phyloP scores from a whole-genome alignment of 2,329 filamentous ascomycete species.

The Aotearoamyces nothofagi region DNA sequence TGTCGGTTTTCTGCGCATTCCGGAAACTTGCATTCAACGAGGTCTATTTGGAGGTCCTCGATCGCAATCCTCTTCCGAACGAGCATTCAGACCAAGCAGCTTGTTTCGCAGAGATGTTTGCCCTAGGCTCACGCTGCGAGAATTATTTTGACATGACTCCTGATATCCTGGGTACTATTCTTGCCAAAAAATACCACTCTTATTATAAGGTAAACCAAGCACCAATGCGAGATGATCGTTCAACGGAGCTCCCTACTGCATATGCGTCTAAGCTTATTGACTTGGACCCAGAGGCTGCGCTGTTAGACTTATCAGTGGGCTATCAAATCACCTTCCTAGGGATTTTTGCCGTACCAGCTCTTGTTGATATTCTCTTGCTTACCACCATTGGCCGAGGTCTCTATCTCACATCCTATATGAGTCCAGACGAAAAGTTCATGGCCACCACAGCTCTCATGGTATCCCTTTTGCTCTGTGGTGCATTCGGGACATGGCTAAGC shows the following conservation, averaged over 20 bases:
- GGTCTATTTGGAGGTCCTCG: slow-evolving; percentile 46
- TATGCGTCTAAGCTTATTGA: slow-evolving; percentile 37
- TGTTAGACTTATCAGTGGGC: slow-evolving; percentile 27
- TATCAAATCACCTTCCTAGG: slow-evolving; percentile 37
- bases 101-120: slow-evolving; percentile 47
- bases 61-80: slow-evolving; percentile 44
- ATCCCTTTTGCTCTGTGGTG: slow-evolving; percentile 40
- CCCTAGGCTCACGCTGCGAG: slow-evolving; percentile 45
- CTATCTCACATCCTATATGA: slow-evolving; percentile 43
- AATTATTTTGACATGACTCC: slow-evolving; percentile 42
- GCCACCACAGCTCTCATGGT: slow-evolving; percentile 40
- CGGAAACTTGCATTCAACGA: slow-evolving; percentile 42
- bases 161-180: slow-evolving; percentile 26
- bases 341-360: slow-evolving; percentile 45
- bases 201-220: slow-evolving; percentile 21
- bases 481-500: slow-evolving; percentile 46
- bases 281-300: slow-evolving; percentile 29
- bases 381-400: slow-evolving; percentile 42
- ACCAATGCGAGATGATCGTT: slow-evolving; percentile 22
- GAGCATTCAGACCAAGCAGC: slow-evolving; percentile 45
- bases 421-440: slow-evolving; percentile 30
- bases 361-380: slow-evolving; percentile 43
- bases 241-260: slow-evolving; percentile 30
- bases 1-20: slow-evolving; percentile 40
- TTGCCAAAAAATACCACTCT: slow-evolving; percentile 27